phyloP scores from a whole-genome alignment of 2,329 filamentous ascomycete species.

The Pseudogymnoascus sp. region DNA sequence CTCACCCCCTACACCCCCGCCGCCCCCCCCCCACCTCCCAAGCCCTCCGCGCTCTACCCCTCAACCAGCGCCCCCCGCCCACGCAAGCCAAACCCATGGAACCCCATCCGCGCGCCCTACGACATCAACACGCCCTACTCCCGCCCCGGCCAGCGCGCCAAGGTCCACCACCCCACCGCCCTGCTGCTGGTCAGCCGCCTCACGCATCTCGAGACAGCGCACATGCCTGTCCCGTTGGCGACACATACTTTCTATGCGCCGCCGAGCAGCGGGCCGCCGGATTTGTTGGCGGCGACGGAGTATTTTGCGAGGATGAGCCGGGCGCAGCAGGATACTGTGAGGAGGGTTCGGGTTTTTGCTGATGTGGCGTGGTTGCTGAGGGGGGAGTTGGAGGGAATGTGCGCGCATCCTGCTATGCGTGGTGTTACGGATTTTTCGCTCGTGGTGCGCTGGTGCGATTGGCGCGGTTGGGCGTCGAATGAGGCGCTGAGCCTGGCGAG shows the following conservation, averaged over 20 bases:
- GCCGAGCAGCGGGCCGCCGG: not conserved
- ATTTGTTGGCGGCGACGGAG: not conserved
- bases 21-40: not conserved
- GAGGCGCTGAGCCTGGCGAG: not conserved
- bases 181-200: too few species aligned
- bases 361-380: not conserved
- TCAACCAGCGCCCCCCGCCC: not conserved
- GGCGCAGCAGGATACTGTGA: not conserved
- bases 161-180: not conserved
- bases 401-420: not conserved
- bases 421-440: not conserved
- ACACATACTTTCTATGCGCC: not conserved
- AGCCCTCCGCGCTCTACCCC: not conserved
- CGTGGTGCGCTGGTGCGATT: constrained; percentile 1
- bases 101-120: constrained; percentile 3
- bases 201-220: too few species aligned
- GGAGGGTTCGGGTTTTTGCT: not conserved
- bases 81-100: constrained; percentile 2
- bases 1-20: not conserved
- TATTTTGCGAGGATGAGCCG: not conserved
- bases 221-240: too few species aligned
- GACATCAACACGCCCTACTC: not conserved
- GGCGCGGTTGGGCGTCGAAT: constrained; percentile 2
- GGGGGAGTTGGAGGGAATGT: not conserved
- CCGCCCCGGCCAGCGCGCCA: not conserved